Evolutionary conservation across 2,329 filamentous ascomycete genomes (phyloP), one percentile per base, ranked within the genome.

Genomic region (Fusarium sp.): DNA sequence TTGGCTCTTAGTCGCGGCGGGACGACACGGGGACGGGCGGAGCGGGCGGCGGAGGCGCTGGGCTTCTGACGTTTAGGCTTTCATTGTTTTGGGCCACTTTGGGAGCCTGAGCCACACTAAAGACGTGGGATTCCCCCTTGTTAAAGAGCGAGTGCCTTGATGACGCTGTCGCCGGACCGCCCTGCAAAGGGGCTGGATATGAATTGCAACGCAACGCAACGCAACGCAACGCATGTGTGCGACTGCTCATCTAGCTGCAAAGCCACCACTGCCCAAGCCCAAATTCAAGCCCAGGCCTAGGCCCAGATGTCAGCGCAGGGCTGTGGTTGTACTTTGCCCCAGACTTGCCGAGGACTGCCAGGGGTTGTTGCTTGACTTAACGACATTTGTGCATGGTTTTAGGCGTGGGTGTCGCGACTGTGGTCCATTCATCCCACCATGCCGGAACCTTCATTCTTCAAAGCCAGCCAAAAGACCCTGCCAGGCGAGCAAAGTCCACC

Each of bases 291-390:
- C 53, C 43, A 63, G 25, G 46, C 40, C 50, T 43, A 67, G 66
- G 58, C 57, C 54, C 60, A 67, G 62, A 58, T 67, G 63, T 67
- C 51, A 67, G 49, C 66, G 58, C 70, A 72, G 70, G 70, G 70
- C 70, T 71, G 68, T 57, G 57, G 43, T 60, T 60, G 68, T 63
- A 67, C 70, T 66, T 67, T 69, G 66, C 66, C 45, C 66, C 66
- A 68, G 66, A 70, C 58, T 65, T 66, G 67, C 69, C 59, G 66
- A 68, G 52, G 66, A 66, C 42, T 41, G 52, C 47, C 61, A 69
- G 66, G 65, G 65, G 65, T 54, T 45, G 43, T 62, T 68, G 56
- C 61, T 68, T 69, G 66, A 67, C 66, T 66, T 49, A 31, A 68
- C 57, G 66, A 69, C 61, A 48, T 60, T 64, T 69, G 51, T 58